A percentile compares a stretch with the other conserved stretches of the same genome.
phyloP scores from a whole-genome alignment of 1,284 basidiomycete species.

The Austroboletus rostrupii region DNA sequence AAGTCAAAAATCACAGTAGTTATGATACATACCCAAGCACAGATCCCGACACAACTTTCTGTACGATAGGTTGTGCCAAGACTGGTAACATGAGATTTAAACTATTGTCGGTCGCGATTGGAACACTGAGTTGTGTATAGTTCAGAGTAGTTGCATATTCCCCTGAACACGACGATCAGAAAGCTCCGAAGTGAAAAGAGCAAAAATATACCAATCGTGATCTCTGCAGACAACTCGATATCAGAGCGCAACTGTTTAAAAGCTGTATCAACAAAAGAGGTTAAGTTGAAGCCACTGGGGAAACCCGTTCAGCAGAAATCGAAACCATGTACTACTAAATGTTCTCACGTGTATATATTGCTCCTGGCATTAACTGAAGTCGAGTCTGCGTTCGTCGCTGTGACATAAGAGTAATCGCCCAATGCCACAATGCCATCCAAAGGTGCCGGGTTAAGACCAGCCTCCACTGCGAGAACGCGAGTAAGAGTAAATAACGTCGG shows the following conservation, averaged over 20 bases:
- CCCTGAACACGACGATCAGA: slow-evolving; percentile 34
- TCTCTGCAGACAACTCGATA: slow-evolving; percentile 52
- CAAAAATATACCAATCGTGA: slow-evolving; percentile 51
- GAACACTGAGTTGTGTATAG: slow-evolving; percentile 58
- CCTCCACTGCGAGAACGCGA: slow-evolving; percentile 60
- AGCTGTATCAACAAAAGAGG: slow-evolving; percentile 60
- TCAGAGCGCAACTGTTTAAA: slow-evolving; percentile 65
- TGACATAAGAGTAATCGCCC: slow-evolving; percentile 66
- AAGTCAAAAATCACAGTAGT: neutral
- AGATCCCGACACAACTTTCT: slow-evolving; percentile 65
- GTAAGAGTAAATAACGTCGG: slow-evolving; percentile 70
- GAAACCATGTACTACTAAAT: slow-evolving; percentile 1
- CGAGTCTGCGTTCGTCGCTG: slow-evolving; percentile 37
- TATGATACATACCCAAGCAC: slow-evolving; percentile 46
- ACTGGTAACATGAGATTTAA: slow-evolving; percentile 67
- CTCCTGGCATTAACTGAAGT: slow-evolving; percentile 35
- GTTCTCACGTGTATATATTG: slow-evolving; percentile 53
- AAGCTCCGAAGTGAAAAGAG: neutral
- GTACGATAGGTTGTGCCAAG: slow-evolving; percentile 77
- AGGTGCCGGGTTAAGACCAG: slow-evolving; percentile 57
- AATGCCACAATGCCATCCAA: slow-evolving; percentile 68
- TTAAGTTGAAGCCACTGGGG: slow-evolving; percentile 63
- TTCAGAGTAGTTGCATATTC: slow-evolving; percentile 62
- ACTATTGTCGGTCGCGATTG: slow-evolving; percentile 59
- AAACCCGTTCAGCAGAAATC: slow-evolving; percentile 13